phyloP scores from a whole-genome alignment of 495 filamentous ascomycete species.

The Daldinia decipiens region DNA sequence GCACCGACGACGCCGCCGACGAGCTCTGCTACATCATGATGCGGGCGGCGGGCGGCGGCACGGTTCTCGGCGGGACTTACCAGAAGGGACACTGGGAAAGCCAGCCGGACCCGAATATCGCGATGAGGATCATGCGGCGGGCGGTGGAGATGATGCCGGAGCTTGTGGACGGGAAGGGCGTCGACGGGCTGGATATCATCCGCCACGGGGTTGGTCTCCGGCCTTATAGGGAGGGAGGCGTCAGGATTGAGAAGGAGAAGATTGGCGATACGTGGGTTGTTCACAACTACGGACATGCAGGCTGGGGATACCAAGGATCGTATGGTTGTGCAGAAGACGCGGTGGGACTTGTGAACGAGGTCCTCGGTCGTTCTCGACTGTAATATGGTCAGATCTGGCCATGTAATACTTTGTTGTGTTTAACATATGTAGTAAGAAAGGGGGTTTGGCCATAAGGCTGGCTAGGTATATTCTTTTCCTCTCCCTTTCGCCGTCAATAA shows the following conservation, averaged over 20 bases:
- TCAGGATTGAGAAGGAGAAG: slow-evolving; percentile 83
- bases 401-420: not conserved
- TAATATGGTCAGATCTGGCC: not conserved
- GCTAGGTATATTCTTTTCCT: not conserved
- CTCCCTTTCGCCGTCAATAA: not conserved
- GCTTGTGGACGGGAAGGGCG: slow-evolving; percentile 78
- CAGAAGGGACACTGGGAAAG: slow-evolving; percentile 85
- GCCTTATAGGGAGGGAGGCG: slow-evolving; percentile 77
- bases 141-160: slow-evolving; percentile 75
- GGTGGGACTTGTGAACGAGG: slow-evolving; percentile 75
- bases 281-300: slow-evolving; percentile 96
- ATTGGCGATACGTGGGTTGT: slow-evolving; percentile 78
- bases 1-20: slow-evolving; percentile 81
- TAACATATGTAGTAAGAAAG: not conserved
- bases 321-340: slow-evolving; percentile 83
- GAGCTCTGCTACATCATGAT: slow-evolving; percentile 92
- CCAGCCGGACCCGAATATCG: slow-evolving; percentile 81
- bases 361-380: slow-evolving; percentile 34
- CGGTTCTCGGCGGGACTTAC: slow-evolving; percentile 88
- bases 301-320: slow-evolving; percentile 89
- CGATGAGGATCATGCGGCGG: slow-evolving; percentile 89
- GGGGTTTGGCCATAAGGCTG: not conserved
- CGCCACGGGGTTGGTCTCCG: slow-evolving; percentile 89
- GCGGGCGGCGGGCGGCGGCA: slow-evolving; percentile 79
- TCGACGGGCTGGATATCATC: slow-evolving; percentile 84